Evolutionary conservation across 805 yeast species (phyloP).

Genomic region (Candida stauntonica): DNA sequence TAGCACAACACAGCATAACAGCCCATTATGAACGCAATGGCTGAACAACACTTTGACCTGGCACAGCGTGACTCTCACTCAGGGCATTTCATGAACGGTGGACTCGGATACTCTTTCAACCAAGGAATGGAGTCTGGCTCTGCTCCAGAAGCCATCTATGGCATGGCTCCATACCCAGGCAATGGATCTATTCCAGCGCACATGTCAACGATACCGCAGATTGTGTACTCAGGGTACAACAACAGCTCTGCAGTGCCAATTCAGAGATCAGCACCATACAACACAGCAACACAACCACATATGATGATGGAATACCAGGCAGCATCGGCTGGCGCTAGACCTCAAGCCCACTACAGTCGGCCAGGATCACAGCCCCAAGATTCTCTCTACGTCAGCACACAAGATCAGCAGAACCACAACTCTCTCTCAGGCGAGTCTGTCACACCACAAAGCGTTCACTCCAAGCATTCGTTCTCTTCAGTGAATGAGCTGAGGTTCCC

Average conservation of each 20-base stretch:
- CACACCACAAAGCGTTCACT: slow-evolving; percentile 9
- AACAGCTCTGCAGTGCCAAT: not conserved
- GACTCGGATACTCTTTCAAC: not conserved
- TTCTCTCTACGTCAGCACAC: not conserved
- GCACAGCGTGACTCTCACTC: slow-evolving; percentile 3
- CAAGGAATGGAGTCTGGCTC: not conserved
- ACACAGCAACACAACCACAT: not conserved
- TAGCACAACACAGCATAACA: no score
- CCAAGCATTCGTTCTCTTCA: slow-evolving; percentile 10
- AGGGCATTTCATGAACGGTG: not conserved
- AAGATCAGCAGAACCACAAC: not conserved
- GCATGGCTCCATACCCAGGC: not conserved
- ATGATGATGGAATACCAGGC: slow-evolving; percentile 1
- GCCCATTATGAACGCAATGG: slow-evolving; percentile 9
- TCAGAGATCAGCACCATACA: not conserved
- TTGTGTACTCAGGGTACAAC: slow-evolving; percentile 6
- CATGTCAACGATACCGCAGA: slow-evolving; percentile 4
- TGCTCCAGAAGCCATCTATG: no score
- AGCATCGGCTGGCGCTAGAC: no score
- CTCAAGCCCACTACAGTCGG: not conserved
- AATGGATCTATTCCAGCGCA: slow-evolving; percentile 1
- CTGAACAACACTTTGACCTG: slow-evolving; percentile 5
- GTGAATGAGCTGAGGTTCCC: slow-evolving; percentile 9
- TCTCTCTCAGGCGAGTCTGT: slow-evolving; percentile 2
- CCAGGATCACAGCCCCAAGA: slow-evolving; percentile 2